phyloP scores from a whole-genome alignment of 805 yeast species.

The Geotrichum ghanense region DNA sequence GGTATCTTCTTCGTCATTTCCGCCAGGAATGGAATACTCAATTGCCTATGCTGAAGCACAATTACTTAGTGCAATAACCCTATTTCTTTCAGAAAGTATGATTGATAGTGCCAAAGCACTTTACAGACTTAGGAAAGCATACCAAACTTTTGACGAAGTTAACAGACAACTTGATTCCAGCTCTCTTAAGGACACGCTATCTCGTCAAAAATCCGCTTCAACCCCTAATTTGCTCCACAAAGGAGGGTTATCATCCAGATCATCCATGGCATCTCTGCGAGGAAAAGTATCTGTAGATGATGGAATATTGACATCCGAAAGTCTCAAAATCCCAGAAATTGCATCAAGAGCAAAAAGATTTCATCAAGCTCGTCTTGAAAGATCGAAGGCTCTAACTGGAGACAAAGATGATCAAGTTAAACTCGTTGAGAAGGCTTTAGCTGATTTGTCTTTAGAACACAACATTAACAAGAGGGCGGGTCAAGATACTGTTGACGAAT shows the following conservation, averaged over 20 bases:
- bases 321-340: constrained; percentile 2
- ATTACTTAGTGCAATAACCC: constrained; percentile 70
- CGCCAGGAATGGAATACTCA: constrained; percentile 92
- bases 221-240: not conserved
- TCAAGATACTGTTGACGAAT: constrained; percentile 59
- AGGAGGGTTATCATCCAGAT: not conserved
- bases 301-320: not conserved
- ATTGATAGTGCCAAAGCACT: constrained; percentile 87
- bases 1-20: constrained; percentile 50
- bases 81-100: constrained; percentile 79
- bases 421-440: not conserved
- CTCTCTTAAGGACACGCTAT: not conserved
- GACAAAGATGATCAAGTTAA: not conserved
- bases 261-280: not conserved
- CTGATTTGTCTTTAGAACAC: not conserved
- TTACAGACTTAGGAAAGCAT: constrained; percentile 76
- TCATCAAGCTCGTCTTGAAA: not conserved
- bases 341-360: not conserved
- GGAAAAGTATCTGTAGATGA: not conserved
- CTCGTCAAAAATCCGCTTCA: not conserved
- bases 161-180: constrained; percentile 31
- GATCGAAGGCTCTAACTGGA: not conserved
- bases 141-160: constrained; percentile 73
- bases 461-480: constrained; percentile 5
- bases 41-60: constrained; percentile 86